Percentiles rank a stretch among this genome's conserved stretches.
phyloP scores from a whole-genome alignment of 140 eudicot genomes.

The Stevia rebaudiana region DNA sequence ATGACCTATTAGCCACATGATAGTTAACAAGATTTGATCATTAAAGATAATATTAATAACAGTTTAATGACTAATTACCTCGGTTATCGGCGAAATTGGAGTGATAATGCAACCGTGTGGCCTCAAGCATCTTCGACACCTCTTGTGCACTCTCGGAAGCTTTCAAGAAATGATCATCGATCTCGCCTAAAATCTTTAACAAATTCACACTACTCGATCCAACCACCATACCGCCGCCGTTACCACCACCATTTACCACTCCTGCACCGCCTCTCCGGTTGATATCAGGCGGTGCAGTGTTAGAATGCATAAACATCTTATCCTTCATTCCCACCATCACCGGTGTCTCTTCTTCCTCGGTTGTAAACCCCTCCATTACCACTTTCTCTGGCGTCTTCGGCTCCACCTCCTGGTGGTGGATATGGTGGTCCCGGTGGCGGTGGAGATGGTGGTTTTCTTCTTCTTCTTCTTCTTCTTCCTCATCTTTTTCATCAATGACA shows the following conservation, averaged over 20 bases:
- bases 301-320: constrained; percentile 61
- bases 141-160: constrained; percentile 92
- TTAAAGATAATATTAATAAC: not conserved
- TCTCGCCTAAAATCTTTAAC: constrained; percentile 60
- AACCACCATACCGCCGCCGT: constrained; percentile 35
- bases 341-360: constrained; percentile 73
- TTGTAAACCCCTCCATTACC: constrained; percentile 55
- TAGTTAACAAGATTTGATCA: not conserved
- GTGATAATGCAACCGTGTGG: constrained; percentile 88
- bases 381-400: constrained; percentile 67
- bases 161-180: constrained; percentile 87
- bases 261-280: constrained; percentile 46
- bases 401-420: constrained; percentile 35
- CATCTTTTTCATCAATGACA: constrained; percentile 38
- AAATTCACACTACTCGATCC: constrained; percentile 48
- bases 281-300: constrained; percentile 75
- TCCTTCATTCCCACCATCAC: constrained; percentile 36
- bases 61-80: constrained; percentile 37
- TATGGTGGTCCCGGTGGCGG: constrained; percentile 15
- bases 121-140: constrained; percentile 95
- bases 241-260: constrained; percentile 19
- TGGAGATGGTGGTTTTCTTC: constrained; percentile 30
- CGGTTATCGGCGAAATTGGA: constrained; percentile 92
- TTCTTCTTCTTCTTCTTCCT: constrained; percentile 38
- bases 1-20: not conserved